Conservation (phyloP, 495 filamentous ascomycete genomes). For the Alectoria sarmentosa region DNA sequence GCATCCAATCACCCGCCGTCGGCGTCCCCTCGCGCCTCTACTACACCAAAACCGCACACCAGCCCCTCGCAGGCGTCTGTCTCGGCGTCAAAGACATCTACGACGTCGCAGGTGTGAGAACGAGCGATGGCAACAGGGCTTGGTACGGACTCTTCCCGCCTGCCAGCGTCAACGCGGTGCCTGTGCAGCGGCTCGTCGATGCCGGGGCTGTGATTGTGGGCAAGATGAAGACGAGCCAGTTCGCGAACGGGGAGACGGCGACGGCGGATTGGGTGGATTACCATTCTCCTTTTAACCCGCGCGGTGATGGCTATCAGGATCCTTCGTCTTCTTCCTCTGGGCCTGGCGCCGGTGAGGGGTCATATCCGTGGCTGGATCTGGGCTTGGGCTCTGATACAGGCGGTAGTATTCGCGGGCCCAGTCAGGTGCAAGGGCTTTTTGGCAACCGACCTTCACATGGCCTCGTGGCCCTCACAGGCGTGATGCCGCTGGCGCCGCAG, state of each 20-base stretch:
- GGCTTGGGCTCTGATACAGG: conserved; percentile 46
- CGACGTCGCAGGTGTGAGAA: conserved; percentile 48
- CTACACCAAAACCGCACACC: conserved; percentile 34
- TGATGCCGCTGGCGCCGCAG: conserved; percentile 40
- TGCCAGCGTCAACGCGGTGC: conserved; percentile 37
- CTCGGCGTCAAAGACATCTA: conserved; percentile 58
- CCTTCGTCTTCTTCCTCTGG: conserved; percentile 42
- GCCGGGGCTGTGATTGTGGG: conserved; percentile 54
- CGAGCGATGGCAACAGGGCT: conserved; percentile 46
- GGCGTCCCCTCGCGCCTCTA: conserved; percentile 52
- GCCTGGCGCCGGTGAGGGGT: conserved; percentile 39
- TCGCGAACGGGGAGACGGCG: conserved; percentile 49
- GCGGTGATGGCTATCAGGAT: conserved; percentile 51
- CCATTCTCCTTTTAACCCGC: conserved; percentile 48
- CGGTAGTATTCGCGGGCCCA: conserved; percentile 41
- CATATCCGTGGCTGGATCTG: conserved; percentile 52
- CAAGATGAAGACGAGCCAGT: conserved; percentile 52
- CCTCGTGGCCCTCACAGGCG: conserved; percentile 36
- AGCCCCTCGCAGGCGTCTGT: conserved; percentile 45
- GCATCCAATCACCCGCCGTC: conserved; percentile 32
- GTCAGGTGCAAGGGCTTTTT: conserved; percentile 41
- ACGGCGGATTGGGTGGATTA: conserved; percentile 50
- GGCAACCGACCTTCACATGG: conserved; percentile 46
- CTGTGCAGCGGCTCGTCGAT: conserved; percentile 50
- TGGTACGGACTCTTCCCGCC: conserved; percentile 48